A percentile compares a stretch with the other conserved stretches of the same genome.
Evolutionary conservation across 192 early-diverging fungal species (phyloP).

Genomic region (Coemansia sp.): DNA sequence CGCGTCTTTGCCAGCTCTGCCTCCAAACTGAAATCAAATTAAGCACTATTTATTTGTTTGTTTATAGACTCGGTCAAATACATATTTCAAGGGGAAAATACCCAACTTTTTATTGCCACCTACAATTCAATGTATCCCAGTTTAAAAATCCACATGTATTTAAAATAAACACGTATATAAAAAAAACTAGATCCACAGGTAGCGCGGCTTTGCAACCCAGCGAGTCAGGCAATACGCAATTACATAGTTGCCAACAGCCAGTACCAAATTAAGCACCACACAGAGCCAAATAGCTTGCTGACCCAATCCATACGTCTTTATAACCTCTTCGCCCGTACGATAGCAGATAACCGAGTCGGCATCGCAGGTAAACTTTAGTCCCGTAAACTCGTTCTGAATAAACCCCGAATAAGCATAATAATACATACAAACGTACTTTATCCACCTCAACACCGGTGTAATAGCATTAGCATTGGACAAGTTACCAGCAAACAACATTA

Average conservation of each 20-base stretch:
- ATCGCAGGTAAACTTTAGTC: constrained; percentile 8
- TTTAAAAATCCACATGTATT: background rate
- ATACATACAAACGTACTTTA: constrained; percentile 9
- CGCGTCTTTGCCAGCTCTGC: background rate
- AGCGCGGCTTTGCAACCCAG: constrained; percentile 9
- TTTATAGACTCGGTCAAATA: no score
- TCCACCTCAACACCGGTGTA: constrained; percentile 22
- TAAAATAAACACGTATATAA: background rate
- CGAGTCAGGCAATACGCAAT: constrained; percentile 3
- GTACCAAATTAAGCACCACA: constrained; percentile 3
- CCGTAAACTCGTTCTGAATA: constrained; percentile 16
- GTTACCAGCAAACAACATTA: constrained; percentile 17
- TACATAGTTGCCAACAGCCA: constrained; percentile 1
- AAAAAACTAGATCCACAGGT: constrained; percentile 7
- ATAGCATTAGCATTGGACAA: constrained; percentile 10
- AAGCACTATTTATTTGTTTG: no score
- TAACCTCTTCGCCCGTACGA: constrained; percentile 4
- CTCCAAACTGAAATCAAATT: constrained; percentile 9
- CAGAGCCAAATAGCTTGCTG: background rate
- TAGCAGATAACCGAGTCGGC: constrained; percentile 3
- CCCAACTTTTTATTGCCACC: background rate
- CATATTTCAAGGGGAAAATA: no score
- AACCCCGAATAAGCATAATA: constrained; percentile 13
- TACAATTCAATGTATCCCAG: background rate
- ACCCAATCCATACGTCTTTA: background rate